Conservation (phyloP, 73 alveolate species). For the Tetrahymena thermophila region DNA sequence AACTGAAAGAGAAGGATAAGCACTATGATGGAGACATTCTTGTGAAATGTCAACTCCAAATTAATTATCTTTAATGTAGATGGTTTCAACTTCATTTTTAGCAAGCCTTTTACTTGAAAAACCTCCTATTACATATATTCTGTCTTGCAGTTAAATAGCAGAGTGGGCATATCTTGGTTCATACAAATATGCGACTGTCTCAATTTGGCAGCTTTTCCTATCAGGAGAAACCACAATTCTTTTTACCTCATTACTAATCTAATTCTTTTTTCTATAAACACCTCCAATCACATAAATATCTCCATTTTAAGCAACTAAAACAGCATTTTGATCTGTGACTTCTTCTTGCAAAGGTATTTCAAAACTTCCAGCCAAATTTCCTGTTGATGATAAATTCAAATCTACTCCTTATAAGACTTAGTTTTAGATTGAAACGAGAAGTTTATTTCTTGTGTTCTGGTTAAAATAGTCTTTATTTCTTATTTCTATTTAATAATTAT, state of each 20-base stretch:
- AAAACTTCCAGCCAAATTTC: background rate
- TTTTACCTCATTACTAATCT: background rate
- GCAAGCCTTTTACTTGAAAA: background rate
- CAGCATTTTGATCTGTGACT: background rate
- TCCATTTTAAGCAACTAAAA: background rate
- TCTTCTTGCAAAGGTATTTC: background rate
- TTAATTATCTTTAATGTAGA: background rate
- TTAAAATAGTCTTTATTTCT: background rate
- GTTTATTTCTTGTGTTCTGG: background rate
- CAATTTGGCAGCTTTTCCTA: background rate
- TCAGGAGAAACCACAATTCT: background rate
- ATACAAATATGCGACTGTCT: background rate
- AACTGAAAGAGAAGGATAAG: background rate
- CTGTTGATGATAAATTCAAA: background rate
- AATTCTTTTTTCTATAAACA: background rate
- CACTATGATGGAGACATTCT: background rate
- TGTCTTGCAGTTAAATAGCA: background rate
- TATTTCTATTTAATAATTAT: background rate
- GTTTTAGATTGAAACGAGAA: background rate
- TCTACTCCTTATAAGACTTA: background rate
- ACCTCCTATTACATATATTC: background rate
- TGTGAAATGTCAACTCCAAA: background rate
- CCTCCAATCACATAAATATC: background rate
- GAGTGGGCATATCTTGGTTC: background rate
- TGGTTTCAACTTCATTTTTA: background rate